Conservation (phyloP, 345 rosid species). For the Capsella bursapastoris region DNA sequence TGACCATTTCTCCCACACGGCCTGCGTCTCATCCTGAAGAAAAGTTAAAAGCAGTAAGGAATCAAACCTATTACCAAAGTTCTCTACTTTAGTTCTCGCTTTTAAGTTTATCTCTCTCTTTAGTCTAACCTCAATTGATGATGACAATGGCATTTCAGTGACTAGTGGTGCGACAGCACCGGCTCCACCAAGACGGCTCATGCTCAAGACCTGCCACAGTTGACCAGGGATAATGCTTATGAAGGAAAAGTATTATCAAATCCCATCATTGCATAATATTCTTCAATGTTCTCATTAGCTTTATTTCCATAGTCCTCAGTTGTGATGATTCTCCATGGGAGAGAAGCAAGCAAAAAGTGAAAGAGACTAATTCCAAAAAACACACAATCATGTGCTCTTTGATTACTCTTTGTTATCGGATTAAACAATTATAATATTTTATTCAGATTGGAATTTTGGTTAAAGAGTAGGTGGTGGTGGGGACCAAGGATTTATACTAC, state of each 20-base stretch:
- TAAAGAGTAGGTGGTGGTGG: conserved; percentile 38
- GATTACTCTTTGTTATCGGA: conserved; percentile 21
- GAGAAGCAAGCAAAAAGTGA: conserved; percentile 25
- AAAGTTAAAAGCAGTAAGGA: conserved; percentile 7
- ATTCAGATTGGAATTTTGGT: conserved; percentile 21
- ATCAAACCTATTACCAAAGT: conserved; percentile 8
- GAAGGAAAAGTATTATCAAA: conserved; percentile 20
- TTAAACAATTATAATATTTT: conserved; percentile 34
- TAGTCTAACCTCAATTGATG: conserved; percentile 74
- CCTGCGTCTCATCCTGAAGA: conserved; percentile 78
- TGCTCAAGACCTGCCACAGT: conserved; percentile 82
- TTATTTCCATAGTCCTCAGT: conserved; percentile 17
- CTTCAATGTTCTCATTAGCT: conserved; percentile 29
- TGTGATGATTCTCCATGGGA: conserved; percentile 22
- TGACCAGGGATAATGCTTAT: conserved; percentile 28
- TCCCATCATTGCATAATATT: conserved; percentile 27
- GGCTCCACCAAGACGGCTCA: conserved; percentile 97
- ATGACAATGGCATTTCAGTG: conserved; percentile 81
- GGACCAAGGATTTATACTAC: conserved; percentile 41
- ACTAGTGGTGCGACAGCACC: conserved; percentile 99
- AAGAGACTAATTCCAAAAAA: conserved; percentile 33
- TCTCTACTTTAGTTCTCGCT: background rate
- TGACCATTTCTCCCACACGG: conserved; percentile 98
- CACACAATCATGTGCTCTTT: conserved; percentile 37
- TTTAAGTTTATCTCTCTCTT: background rate